Percentiles rank a stretch among this genome's conserved stretches.
These are phyloP conservation scores for Ephemerocybe angulata DNA, from an alignment of 768 basidiomycete species.

Conservation along the genomic window DNA sequence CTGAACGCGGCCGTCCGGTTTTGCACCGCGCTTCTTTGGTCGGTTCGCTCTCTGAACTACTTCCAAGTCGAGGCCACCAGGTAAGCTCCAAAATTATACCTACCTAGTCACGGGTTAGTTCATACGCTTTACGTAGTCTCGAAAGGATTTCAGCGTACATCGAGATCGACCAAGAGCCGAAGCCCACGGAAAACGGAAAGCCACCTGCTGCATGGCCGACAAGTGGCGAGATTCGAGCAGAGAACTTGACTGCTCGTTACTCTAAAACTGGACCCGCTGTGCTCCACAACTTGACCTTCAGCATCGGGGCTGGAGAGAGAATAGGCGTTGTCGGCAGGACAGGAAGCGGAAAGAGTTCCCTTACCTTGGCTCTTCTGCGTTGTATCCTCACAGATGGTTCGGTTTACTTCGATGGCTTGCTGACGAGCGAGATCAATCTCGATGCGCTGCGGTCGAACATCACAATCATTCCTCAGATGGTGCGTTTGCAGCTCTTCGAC, in stretches of 20 bases:
- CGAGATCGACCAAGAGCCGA: constrained; percentile 15
- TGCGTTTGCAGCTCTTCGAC: too few relatives aligned
- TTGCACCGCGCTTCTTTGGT: constrained; percentile 51
- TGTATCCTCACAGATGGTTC: constrained; percentile 50
- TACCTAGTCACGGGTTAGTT: background rate
- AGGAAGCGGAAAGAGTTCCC: constrained; percentile 24
- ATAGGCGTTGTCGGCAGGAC: constrained; percentile 41
- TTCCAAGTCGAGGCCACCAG: constrained; percentile 46
- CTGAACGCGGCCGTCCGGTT: constrained; percentile 61
- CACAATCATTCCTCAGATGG: constrained; percentile 49
- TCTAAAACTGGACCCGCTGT: constrained; percentile 42
- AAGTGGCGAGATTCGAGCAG: constrained; percentile 46
- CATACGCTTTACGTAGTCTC: constrained; percentile 18
- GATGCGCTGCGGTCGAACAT: constrained; percentile 51
- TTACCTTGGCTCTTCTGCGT: constrained; percentile 45
- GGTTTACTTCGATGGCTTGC: constrained; percentile 51
- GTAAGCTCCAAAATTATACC: constrained; percentile 19
- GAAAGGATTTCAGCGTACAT: constrained; percentile 14
- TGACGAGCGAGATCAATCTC: constrained; percentile 45
- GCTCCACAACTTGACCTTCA: constrained; percentile 46
- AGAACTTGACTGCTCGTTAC: constrained; percentile 51
- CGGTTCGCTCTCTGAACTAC: constrained; percentile 41
- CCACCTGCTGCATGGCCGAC: constrained; percentile 62
- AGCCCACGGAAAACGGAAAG: constrained; percentile 9
- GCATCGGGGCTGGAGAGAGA: constrained; percentile 51